These are phyloP conservation scores for Phytophthora pinifolia DNA, from an alignment of 352 stramenopile genomes.

Conservation along the genomic window DNA sequence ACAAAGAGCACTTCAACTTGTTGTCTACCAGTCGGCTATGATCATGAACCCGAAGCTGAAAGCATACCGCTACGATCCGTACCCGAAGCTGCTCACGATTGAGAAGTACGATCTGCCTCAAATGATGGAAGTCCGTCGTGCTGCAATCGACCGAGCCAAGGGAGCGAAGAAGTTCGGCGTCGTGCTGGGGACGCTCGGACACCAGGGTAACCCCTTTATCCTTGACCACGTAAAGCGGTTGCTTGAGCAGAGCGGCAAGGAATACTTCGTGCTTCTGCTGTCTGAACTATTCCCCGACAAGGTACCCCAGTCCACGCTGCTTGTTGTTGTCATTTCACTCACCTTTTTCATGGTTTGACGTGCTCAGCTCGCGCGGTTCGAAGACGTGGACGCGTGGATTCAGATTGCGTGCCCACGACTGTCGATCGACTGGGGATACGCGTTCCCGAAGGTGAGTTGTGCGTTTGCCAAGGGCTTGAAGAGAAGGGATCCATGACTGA, in stretches of 20 bases:
- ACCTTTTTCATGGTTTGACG: slow-evolving; percentile 1
- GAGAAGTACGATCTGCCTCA: slow-evolving; percentile 96
- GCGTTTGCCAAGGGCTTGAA: background rate
- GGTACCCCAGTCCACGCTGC: slow-evolving; percentile 25
- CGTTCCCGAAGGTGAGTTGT: slow-evolving; percentile 85
- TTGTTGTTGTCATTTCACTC: background rate
- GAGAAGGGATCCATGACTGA: background rate
- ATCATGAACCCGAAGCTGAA: slow-evolving; percentile 97
- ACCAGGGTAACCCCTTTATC: slow-evolving; percentile 97
- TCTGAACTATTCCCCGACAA: slow-evolving; percentile 97
- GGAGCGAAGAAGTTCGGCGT: slow-evolving; percentile 93
- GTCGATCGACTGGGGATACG: slow-evolving; percentile 99
- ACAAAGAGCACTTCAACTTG: background rate
- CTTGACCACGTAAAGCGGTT: slow-evolving; percentile 92
- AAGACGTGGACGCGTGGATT: slow-evolving; percentile 96
- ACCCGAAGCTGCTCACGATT: slow-evolving; percentile 95
- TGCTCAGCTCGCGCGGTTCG: slow-evolving; percentile 81
- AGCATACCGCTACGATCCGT: slow-evolving; percentile 99
- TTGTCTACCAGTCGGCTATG: slow-evolving; percentile 88
- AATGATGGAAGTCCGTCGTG: slow-evolving; percentile 94
- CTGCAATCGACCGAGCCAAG: slow-evolving; percentile 74
- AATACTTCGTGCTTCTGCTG: slow-evolving; percentile 95
- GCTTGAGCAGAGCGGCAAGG: slow-evolving; percentile 86
- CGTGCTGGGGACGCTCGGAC: slow-evolving; percentile 98
- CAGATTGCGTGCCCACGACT: slow-evolving; percentile 98